Evolutionary conservation across 2,329 filamentous ascomycete genomes (phyloP), one percentile per base, ranked within the genome.

Genomic region (Xylariaceae sp.): DNA sequence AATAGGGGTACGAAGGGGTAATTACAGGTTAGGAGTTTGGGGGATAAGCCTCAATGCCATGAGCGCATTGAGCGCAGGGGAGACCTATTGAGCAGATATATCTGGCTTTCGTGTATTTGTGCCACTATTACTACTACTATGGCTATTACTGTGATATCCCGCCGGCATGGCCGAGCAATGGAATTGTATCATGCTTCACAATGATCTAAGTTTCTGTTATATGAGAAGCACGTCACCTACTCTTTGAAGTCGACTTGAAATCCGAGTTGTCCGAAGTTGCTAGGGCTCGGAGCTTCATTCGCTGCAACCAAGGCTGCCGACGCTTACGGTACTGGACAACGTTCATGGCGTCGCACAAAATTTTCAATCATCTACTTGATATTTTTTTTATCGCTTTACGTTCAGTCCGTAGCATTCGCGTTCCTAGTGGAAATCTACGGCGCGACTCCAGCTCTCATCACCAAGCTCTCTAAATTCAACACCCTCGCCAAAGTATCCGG

Each of bases 401-500:
- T n/a, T n/a, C n/a, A n/a, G n/a, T n/a, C n/a, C n/a, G n/a, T n/a
- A n/a, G n/a, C n/a, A n/a, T 70, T 9, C 30, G 8, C 11, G 11
- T 15, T 33, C 30, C 29, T 52, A 83, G 62, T 75, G 72, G 71
- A 86, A 87, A 44, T 69, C 70, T 32, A 74, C 77, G 13, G 76
- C 69, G 45, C 72, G 72, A 52, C 67, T 78, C 86, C 86, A 89
- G 9, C 72, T 30, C 71, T 81, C 79, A 39, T 80, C 77, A 9
- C 81, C 83, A 6, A 75, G 81, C 55, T 73, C 77, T 59, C 85
- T 81, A 64, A 93, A 92, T 69, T 92, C 93, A 20, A 96, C 91
- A 0, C 90, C 91, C 59, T 94, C 88, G 10, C 86, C 88, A 73
- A 99, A 99, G 70, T 97, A 97, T 2, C 94, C 94, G 20, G 91